phyloP scores from a whole-genome alignment of 768 basidiomycete genomes.

The Polyporus arcularius region DNA sequence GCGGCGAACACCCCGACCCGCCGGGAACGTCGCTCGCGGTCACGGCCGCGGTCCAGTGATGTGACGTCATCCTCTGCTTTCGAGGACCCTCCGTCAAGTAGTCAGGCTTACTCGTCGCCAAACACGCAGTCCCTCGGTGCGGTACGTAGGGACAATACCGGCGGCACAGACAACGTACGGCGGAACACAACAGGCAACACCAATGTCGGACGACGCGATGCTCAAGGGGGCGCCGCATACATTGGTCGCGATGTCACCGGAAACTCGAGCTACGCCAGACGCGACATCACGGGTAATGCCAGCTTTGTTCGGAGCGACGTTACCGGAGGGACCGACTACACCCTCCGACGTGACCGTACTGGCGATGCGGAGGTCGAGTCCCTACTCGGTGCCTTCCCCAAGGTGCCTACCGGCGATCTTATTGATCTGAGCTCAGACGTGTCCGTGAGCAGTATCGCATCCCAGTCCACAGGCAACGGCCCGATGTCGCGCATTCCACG shows the following conservation, averaged over 20 bases:
- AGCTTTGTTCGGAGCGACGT: conserved; percentile 2
- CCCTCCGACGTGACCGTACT: conserved; percentile 22
- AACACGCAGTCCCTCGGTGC: conserved; percentile 6
- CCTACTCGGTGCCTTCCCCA: conserved; percentile 17
- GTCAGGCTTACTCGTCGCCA: neutral
- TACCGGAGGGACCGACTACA: conserved; percentile 14
- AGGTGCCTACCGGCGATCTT: conserved; percentile 21
- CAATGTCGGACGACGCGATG: neutral
- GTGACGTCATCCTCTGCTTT: neutral
- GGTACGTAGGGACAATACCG: conserved; percentile 6
- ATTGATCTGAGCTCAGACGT: conserved; percentile 23
- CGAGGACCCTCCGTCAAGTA: neutral
- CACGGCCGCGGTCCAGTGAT: conserved; percentile 15
- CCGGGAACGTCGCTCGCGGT: conserved; percentile 13
- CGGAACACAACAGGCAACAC: conserved; percentile 5
- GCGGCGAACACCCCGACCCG: conserved; percentile 21
- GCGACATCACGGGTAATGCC: conserved; percentile 8
- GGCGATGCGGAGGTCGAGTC: conserved; percentile 29
- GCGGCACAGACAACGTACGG: neutral
- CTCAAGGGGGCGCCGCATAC: neutral
- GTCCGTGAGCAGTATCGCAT: conserved; percentile 10
- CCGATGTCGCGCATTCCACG: conserved; percentile 25
- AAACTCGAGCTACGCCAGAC: neutral
- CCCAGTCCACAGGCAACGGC: conserved; percentile 8
- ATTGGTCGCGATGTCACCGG: conserved; percentile 10